Evolutionary conservation across 331 rosid genomes (phyloP), one percentile per base, ranked within the genome.

Genomic region (Telfairia occidentalis): DNA sequence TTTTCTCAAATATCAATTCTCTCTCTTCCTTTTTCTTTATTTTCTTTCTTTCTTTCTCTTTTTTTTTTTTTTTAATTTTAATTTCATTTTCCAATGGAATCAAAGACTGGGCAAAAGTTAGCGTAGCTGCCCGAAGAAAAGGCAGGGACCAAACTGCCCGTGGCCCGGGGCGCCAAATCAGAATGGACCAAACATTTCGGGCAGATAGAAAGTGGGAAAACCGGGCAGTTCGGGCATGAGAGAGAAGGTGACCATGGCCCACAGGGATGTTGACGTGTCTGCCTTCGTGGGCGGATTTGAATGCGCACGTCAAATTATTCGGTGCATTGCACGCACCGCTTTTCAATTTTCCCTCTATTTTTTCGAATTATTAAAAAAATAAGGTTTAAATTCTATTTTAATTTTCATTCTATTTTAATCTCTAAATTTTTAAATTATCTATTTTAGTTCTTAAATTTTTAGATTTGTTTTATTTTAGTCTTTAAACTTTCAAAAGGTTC

Each of bases 261-360:
- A 43, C 74, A 42, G 16, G 55, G 87, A 84, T 74, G 85, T 81
- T 84, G 90, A 87, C 84, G 88, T 89, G 92, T 82, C 76, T 73
- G n/a, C 72, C 78, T 80, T 66, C 42, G 78, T 78, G 63, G 82
- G 86, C 79, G 78, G 74, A 74, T 29, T 67, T 48, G 26, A 78
- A 76, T 67, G 81, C 90, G 79, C 80, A 84, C 91, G 86, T 86
- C 90, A 79, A 83, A 70, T 70, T 70, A 46, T 70, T 70, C 75
- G 77, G 86, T 26, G 78, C 75, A 57, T 38, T 60, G 61, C 79
- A 54, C 65, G 66, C 81, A 45, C 58, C 7, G 6, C 5, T 4
- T 40, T 73, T 7, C n/a, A 5, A 71, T 53, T 32, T 67, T 19
- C 5, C 16, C 61, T 66, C 2, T 32, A 30, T 49, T 65, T 66